These are phyloP conservation scores for Blattamonas nauphoetae DNA, from an alignment of 78 protist genomes.

Conservation along the genomic window DNA sequence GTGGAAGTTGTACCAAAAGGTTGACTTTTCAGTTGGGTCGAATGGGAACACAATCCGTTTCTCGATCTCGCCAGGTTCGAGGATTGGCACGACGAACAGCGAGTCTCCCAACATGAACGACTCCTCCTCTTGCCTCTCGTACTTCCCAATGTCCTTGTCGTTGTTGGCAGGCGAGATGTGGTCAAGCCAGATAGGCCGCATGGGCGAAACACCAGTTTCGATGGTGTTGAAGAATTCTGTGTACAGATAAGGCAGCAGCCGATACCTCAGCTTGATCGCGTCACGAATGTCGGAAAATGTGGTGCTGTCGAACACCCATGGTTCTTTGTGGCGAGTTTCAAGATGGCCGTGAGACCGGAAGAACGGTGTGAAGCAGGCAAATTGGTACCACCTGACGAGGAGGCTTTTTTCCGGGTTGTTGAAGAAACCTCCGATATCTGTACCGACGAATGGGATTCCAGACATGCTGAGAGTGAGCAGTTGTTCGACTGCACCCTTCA, in stretches of 20 bases:
- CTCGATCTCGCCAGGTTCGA: background rate
- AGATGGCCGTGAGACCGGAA: slow-evolving; percentile 92
- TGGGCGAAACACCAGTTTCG: slow-evolving; percentile 59
- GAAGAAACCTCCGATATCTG: slow-evolving; percentile 96
- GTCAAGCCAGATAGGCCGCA: slow-evolving; percentile 43
- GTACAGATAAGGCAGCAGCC: slow-evolving; percentile 72
- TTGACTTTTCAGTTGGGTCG: background rate
- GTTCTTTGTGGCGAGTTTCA: slow-evolving; percentile 86
- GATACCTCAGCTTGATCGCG: slow-evolving; percentile 66
- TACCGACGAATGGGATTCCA: slow-evolving; percentile 79
- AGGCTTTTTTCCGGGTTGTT: slow-evolving; percentile 83
- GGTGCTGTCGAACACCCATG: slow-evolving; percentile 83
- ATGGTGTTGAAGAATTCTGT: slow-evolving; percentile 54
- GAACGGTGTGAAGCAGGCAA: slow-evolving; percentile 90
- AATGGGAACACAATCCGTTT: slow-evolving; percentile 38
- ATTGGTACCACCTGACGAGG: slow-evolving; percentile 84
- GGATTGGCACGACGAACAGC: slow-evolving; percentile 59
- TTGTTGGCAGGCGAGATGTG: background rate
- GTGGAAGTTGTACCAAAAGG: background rate
- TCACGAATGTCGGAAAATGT: slow-evolving; percentile 25
- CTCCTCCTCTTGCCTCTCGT: slow-evolving; percentile 39
- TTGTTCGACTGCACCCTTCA: slow-evolving; percentile 67
- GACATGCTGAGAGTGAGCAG: slow-evolving; percentile 64
- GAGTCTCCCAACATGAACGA: slow-evolving; percentile 45
- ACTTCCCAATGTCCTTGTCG: slow-evolving; percentile 50